phyloP scores from a whole-genome alignment of 345 rosid genomes.

The Schrenkiella parvula region DNA sequence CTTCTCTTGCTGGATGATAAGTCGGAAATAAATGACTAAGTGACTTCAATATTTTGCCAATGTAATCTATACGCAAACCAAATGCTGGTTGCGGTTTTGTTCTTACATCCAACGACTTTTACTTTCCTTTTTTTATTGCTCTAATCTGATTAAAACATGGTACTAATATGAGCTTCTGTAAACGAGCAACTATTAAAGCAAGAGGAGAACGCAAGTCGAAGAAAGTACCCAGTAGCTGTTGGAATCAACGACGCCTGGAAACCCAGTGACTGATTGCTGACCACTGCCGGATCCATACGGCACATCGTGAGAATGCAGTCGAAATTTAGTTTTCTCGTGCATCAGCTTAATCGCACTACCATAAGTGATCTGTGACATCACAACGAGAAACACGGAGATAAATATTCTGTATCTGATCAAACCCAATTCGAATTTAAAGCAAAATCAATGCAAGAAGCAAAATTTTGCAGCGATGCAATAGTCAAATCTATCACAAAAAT shows the following conservation, averaged over 20 bases:
- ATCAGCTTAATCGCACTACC: constrained; percentile 82
- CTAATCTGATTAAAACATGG: not conserved
- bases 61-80: not conserved
- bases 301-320: constrained; percentile 96
- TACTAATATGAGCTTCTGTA: not conserved
- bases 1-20: not conserved
- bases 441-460: not conserved
- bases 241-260: constrained; percentile 77
- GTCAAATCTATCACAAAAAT: not conserved
- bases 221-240: constrained; percentile 92
- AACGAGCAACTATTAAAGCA: not conserved
- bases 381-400: not conserved
- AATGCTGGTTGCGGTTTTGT: not conserved
- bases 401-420: not conserved
- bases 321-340: constrained; percentile 83
- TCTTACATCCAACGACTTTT: not conserved
- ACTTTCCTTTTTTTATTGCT: not conserved
- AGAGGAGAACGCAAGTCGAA: not conserved
- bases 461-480: no score
- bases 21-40: not conserved
- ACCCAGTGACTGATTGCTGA: constrained; percentile 97
- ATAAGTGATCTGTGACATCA: constrained; percentile 63
- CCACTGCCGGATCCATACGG: constrained; percentile 99
- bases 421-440: not conserved
- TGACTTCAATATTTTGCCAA: not conserved